phyloP scores from a whole-genome alignment of 805 yeast species.

The Schwanniomyces sp. region DNA sequence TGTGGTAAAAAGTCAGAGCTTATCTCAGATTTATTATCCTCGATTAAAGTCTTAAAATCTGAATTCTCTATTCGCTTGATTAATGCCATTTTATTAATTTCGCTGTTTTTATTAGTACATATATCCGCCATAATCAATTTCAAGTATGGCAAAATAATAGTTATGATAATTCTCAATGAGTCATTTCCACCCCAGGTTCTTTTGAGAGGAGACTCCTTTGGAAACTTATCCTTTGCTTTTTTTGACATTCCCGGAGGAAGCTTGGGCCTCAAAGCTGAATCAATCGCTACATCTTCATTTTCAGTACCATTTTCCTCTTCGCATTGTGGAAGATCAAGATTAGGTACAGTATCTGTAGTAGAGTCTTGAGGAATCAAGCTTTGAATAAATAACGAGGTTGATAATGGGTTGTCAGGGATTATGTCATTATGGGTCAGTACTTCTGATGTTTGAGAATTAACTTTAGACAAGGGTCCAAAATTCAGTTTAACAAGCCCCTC shows the following conservation, averaged over 20 bases:
- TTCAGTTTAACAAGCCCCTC: not conserved
- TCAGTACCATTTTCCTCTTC: constrained; percentile 1
- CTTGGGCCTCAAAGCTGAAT: constrained; percentile 45
- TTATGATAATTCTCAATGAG: constrained; percentile 42
- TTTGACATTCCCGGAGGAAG: constrained; percentile 63
- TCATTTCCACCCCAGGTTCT: constrained; percentile 60
- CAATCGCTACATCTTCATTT: constrained; percentile 24
- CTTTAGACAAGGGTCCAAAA: not conserved
- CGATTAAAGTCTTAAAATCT: constrained; percentile 24
- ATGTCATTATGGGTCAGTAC: constrained; percentile 4
- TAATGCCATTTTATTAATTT: constrained; percentile 24
- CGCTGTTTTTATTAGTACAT: constrained; percentile 19
- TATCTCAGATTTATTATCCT: constrained; percentile 25
- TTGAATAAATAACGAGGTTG: constrained; percentile 8
- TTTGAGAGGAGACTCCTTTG: constrained; percentile 48
- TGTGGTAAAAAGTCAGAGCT: constrained; percentile 44
- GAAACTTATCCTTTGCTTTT: constrained; percentile 54
- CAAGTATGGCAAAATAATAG: constrained; percentile 38
- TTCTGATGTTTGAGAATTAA: constrained; percentile 9
- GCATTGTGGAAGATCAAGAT: constrained; percentile 1
- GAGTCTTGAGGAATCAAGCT: constrained; percentile 4
- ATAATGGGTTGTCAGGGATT: constrained; percentile 2
- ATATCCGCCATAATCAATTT: constrained; percentile 25
- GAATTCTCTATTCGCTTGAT: constrained; percentile 43
- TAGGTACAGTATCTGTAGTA: not conserved